phyloP scores from a whole-genome alignment of 768 basidiomycete species.

The Mycena capillaripes region DNA sequence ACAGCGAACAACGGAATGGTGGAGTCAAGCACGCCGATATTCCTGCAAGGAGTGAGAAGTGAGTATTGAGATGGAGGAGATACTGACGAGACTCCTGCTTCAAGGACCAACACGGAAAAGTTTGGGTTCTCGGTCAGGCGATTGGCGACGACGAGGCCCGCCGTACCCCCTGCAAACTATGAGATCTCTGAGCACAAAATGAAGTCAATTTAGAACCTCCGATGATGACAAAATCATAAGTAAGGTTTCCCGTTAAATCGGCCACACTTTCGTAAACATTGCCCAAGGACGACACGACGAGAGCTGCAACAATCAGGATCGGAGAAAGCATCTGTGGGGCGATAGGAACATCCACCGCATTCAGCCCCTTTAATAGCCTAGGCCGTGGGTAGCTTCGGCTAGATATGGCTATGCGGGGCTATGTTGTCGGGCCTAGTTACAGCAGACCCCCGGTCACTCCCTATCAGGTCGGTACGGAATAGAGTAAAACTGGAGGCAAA shows the following conservation, averaged over 20 bases:
- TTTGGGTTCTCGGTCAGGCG: background rate
- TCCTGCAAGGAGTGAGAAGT: background rate
- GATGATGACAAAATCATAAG: background rate
- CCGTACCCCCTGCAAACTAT: background rate
- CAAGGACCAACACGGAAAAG: background rate
- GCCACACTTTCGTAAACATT: background rate
- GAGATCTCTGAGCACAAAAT: background rate
- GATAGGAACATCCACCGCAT: background rate
- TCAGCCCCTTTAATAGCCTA: too few species aligned
- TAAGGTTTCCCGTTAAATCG: background rate
- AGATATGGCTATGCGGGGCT: too few species aligned
- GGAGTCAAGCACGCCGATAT: background rate
- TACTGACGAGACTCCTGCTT: background rate
- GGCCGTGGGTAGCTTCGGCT: too few species aligned
- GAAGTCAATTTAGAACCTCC: background rate
- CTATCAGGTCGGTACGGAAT: too few species aligned
- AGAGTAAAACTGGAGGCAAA: too few species aligned
- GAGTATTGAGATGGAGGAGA: background rate
- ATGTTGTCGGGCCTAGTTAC: too few species aligned
- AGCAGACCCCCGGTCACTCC: too few species aligned
- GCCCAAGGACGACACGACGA: background rate
- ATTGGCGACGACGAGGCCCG: background rate
- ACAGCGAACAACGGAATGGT: background rate
- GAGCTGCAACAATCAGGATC: background rate
- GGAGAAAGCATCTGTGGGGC: background rate